Base-by-base conservation (phyloP, 371 early-diverging fungal genomes). In the Chytridium lagenaria region DNA sequence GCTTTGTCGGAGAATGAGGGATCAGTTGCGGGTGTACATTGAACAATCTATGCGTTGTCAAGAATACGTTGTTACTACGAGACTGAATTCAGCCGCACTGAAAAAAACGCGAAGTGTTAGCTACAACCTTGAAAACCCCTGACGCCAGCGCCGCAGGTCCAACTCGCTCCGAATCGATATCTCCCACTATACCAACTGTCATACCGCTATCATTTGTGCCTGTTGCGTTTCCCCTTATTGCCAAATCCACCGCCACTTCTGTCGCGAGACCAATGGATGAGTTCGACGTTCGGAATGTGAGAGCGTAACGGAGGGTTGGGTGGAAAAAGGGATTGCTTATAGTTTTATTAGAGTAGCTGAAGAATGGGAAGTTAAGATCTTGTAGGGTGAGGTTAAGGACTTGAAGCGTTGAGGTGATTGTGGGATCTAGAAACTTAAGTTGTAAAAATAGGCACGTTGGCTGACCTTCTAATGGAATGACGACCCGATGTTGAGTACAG, bases 321-420 rank as follows among this genome's bases (percentile, higher is more conserved):
- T 52, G 55, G 23, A 15, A 52, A 23, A 22, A 12, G 5, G 12
- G 12, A 15, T 7, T 26, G 44, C 44, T 44, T 7, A 12, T 12
- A 12, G 7, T 19, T 44, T 2, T 49, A 66, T n/a, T n/a, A n/a
- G n/a, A n/a, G n/a, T n/a, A n/a, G n/a, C n/a, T n/a, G n/a, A n/a
- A n/a, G 12, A 23, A 26, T n/a, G 68, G 51, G 68, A 1, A 31
- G 68, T 68, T 68, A 51, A 68, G 68, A 30, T 68, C 68, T 5
- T n/a, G 15, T 22, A 50, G 16, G n/a, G 68, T 68, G 10, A 68
- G 23, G 26, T 68, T 30, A 3, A 68, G 52, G 19, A 34, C 44
- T 10, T 40, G 50, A n/a, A 5, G 55, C 5, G 55, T 23, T 52
- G 55, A 15, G 44, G 44, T 44, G 44, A n/a, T n/a, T n/a, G n/a